phyloP scores from a whole-genome alignment of 2,329 filamentous ascomycete species.

The Aspergillus proliferans region DNA sequence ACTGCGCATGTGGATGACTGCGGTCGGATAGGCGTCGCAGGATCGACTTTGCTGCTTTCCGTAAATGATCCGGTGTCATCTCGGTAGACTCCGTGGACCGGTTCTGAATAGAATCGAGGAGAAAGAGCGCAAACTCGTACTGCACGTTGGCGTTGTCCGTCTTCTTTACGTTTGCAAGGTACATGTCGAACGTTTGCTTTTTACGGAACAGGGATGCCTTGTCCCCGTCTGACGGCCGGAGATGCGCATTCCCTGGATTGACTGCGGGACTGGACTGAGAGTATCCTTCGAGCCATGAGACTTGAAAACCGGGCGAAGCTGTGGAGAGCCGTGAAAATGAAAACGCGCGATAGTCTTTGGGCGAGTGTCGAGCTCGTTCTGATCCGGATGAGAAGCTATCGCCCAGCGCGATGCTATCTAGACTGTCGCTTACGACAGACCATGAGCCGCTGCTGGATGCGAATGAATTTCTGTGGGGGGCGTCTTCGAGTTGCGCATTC shows the following conservation, averaged over 20 bases:
- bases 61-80: constrained; percentile 58
- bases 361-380: constrained; percentile 58
- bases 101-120: constrained; percentile 68
- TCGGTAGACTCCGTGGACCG: constrained; percentile 15
- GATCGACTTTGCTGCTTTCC: constrained; percentile 83
- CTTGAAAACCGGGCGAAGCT: constrained; percentile 53
- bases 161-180: constrained; percentile 93
- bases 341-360: constrained; percentile 46
- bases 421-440: constrained; percentile 29
- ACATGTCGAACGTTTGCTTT: constrained; percentile 96
- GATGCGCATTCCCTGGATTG: constrained; percentile 70
- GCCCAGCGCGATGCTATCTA: constrained; percentile 28
- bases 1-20: constrained; percentile 94
- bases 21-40: constrained; percentile 78
- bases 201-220: constrained; percentile 87
- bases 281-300: constrained; percentile 65
- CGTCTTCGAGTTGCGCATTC: neutral
- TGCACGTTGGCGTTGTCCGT: constrained; percentile 84
- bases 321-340: constrained; percentile 45
- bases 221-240: constrained; percentile 73
- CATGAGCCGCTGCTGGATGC: constrained; percentile 29
- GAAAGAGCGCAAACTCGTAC: constrained; percentile 93
- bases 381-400: constrained; percentile 57
- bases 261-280: constrained; percentile 67
- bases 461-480: neutral